Evolutionary conservation across 352 stramenopile genomes (phyloP).

Genomic region (Pythium brachiatum): DNA sequence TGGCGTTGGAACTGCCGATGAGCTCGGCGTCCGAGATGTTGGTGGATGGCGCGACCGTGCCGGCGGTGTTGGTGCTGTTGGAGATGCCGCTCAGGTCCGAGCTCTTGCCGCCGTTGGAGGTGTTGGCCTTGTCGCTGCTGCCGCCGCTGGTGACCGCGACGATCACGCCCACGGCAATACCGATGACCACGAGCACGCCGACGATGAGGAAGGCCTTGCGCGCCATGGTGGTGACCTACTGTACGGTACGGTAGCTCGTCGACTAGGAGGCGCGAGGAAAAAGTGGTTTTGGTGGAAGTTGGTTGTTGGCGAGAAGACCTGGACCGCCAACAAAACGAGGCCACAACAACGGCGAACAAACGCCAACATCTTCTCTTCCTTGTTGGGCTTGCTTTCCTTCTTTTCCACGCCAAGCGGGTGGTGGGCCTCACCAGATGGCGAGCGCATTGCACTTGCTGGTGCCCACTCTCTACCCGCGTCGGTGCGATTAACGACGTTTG

Average conservation of each 20-base stretch:
- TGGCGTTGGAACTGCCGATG: conserved; percentile 17
- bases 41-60: conserved; percentile 8
- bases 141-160: conserved; percentile 52
- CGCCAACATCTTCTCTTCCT: conserved; percentile 8
- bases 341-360: conserved; percentile 6
- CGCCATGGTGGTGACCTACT: conserved; percentile 22
- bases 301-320: neutral
- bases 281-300: conserved; percentile 15
- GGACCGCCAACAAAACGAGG: conserved; percentile 5
- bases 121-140: conserved; percentile 29
- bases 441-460: neutral
- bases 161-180: conserved; percentile 58
- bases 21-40: conserved; percentile 52
- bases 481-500: neutral
- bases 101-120: conserved; percentile 2
- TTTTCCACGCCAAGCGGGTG: conserved; percentile 1
- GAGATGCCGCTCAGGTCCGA: neutral
- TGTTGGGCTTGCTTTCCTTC: neutral
- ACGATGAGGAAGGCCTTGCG: conserved; percentile 70
- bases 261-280: conserved; percentile 1
- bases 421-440: neutral
- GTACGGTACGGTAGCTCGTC: neutral
- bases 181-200: conserved; percentile 67
- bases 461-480: conserved; percentile 16
- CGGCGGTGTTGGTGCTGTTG: conserved; percentile 9